Evolutionary conservation across 495 filamentous ascomycete genomes (phyloP).

Genomic region (Penicillium verhagenii): DNA sequence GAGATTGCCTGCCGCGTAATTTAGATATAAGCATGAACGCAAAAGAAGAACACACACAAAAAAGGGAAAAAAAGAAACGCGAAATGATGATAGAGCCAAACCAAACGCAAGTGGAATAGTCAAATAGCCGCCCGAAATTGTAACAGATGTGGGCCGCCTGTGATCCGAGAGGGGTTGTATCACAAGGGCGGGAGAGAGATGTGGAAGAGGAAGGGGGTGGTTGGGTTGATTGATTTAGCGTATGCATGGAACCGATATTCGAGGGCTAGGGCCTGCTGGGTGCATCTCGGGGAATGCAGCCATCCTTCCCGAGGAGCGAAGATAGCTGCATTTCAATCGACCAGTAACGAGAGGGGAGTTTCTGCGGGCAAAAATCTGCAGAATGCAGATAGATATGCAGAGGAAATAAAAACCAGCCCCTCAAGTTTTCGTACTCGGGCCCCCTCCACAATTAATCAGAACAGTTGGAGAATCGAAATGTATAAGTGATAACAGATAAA

Average conservation of each 20-base stretch:
- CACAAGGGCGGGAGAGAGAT: not conserved
- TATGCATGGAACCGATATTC: not conserved
- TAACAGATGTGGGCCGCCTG: conserved; percentile 15
- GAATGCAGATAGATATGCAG: not conserved
- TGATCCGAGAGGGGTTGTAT: not conserved
- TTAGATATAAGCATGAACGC: conserved; percentile 27
- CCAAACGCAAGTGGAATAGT: conserved; percentile 3
- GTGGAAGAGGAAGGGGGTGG: not conserved
- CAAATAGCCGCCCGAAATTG: conserved; percentile 35
- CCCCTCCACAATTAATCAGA: conserved; percentile 20
- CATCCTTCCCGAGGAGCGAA: not conserved
- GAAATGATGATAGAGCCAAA: not conserved
- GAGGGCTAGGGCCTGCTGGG: not conserved
- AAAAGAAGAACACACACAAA: too few relatives aligned
- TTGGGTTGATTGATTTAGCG: too few relatives aligned
- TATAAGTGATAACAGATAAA: conserved; percentile 7
- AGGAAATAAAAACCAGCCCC: not conserved
- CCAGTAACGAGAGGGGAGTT: not conserved
- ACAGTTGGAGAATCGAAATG: conserved; percentile 22
- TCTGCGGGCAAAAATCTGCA: not conserved
- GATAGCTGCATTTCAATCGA: not conserved
- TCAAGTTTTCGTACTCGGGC: not conserved
- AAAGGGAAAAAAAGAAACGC: conserved; percentile 22
- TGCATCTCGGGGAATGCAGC: not conserved
- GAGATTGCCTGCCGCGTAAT: conserved; percentile 28